Evolutionary conservation across 129 eudicot genomes (phyloP).

Genomic region (Rutidosis leptorrhynchoides): DNA sequence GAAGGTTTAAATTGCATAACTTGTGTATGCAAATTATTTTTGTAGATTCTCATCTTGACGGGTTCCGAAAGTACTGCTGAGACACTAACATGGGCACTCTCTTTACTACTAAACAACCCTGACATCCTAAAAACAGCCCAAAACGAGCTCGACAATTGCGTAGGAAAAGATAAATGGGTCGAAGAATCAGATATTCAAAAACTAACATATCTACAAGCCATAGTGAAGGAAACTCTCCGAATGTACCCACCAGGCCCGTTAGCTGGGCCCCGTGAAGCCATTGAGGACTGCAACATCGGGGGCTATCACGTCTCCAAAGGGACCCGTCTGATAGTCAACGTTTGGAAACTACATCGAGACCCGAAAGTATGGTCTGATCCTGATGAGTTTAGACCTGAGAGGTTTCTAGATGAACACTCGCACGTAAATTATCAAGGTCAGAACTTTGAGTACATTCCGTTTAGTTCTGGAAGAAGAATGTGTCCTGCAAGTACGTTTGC

Average conservation of each 20-base stretch:
- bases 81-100: constrained; percentile 52
- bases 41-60: constrained; percentile 47
- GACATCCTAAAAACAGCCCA: constrained; percentile 30
- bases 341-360: constrained; percentile 63
- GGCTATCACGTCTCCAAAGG: constrained; percentile 35
- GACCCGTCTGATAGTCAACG: constrained; percentile 42
- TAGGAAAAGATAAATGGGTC: constrained; percentile 39
- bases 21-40: neutral
- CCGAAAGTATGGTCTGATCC: constrained; percentile 42
- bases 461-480: constrained; percentile 42
- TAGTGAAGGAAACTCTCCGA: constrained; percentile 51
- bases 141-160: constrained; percentile 32
- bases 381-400: constrained; percentile 37
- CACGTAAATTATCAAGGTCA: constrained; percentile 21
- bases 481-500: constrained; percentile 42
- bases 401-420: constrained; percentile 32
- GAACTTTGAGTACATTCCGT: constrained; percentile 43
- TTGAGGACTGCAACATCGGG: constrained; percentile 39
- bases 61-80: constrained; percentile 53
- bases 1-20: no score
- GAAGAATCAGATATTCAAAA: constrained; percentile 45
- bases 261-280: constrained; percentile 50
- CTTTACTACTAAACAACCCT: constrained; percentile 42
- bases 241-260: constrained; percentile 65
- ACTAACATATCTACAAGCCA: constrained; percentile 38